A percentile compares a stretch with the other conserved stretches of the same genome.
These are phyloP conservation scores for Leccinellum rugosiceps DNA, from an alignment of 768 basidiomycete genomes.

Conservation along the genomic window DNA sequence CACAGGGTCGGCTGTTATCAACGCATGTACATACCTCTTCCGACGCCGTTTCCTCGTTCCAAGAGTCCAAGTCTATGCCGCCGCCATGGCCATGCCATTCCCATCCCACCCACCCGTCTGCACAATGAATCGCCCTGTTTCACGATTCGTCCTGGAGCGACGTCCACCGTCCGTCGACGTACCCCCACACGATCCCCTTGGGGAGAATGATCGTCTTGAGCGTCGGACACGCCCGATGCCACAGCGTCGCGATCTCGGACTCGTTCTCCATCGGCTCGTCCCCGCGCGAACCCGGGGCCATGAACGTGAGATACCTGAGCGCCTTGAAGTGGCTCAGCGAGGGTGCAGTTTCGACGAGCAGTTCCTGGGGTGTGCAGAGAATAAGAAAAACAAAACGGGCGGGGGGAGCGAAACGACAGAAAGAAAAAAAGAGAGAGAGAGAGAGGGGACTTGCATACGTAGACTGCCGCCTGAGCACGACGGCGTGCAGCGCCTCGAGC, in stretches of 20 bases:
- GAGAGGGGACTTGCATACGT: conserved; percentile 38
- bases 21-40: too few relatives aligned
- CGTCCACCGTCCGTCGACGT: conserved; percentile 23
- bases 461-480: conserved; percentile 50
- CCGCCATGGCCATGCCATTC: too few relatives aligned
- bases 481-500: conserved; percentile 60
- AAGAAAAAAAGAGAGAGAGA: too few relatives aligned
- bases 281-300: conserved; percentile 38
- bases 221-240: conserved; percentile 58
- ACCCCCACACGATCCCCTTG: conserved; percentile 60
- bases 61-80: too few relatives aligned
- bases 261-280: conserved; percentile 36
- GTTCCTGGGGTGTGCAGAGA: conserved; percentile 28
- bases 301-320: conserved; percentile 54
- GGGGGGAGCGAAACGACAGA: neutral
- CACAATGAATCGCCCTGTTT: too few relatives aligned
- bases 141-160: conserved; percentile 19
- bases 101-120: too few relatives aligned
- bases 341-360: conserved; percentile 39
- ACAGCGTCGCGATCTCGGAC: conserved; percentile 47
- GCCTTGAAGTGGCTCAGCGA: conserved; percentile 43
- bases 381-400: neutral
- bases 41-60: too few relatives aligned
- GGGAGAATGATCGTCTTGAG: conserved; percentile 64
- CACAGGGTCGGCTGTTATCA: too few relatives aligned